Percentiles rank a stretch among this genome's conserved stretches.
phyloP scores from a whole-genome alignment of 1,284 basidiomycete genomes.

The Thecaphora thlaspeos region DNA sequence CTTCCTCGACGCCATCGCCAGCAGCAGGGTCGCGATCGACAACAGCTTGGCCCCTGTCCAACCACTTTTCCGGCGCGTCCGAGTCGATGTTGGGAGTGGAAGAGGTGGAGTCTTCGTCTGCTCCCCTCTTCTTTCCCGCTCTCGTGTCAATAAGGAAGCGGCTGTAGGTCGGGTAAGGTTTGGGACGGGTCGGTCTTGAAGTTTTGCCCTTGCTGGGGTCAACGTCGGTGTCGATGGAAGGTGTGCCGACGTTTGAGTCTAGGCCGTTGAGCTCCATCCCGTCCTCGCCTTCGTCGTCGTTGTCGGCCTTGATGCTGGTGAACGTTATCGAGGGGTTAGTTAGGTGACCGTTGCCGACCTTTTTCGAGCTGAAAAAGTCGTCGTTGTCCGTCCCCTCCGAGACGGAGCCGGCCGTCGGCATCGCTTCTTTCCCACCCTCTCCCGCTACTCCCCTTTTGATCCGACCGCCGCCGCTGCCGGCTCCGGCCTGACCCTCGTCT shows the following conservation, averaged over 20 bases:
- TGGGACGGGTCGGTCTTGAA: slow-evolving; percentile 6
- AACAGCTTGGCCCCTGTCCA: slow-evolving; percentile 10
- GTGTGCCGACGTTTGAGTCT: slow-evolving; percentile 23
- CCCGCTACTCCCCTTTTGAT: not conserved
- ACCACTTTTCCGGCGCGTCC: slow-evolving; percentile 18
- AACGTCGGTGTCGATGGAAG: slow-evolving; percentile 11
- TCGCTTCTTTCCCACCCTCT: slow-evolving; percentile 1
- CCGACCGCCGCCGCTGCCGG: not conserved
- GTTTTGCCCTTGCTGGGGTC: not conserved
- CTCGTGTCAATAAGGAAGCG: slow-evolving; percentile 15
- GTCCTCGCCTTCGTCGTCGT: slow-evolving; percentile 16
- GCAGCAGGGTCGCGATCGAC: slow-evolving; percentile 3
- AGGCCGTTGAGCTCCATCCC: slow-evolving; percentile 4
- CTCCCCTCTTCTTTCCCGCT: not conserved
- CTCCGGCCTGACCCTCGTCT: slow-evolving; percentile 4
- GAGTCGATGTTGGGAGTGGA: not conserved
- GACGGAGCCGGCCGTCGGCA: slow-evolving; percentile 14
- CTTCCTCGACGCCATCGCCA: slow-evolving; percentile 6
- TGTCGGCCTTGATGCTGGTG: slow-evolving; percentile 21
- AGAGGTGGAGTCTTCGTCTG: not conserved
- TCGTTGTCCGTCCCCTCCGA: slow-evolving; percentile 29
- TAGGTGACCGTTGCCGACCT: not conserved
- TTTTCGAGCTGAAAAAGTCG: slow-evolving; percentile 19
- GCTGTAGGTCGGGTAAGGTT: slow-evolving; percentile 30
- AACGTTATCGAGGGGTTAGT: too few relatives aligned